Percentiles rank a stretch among this genome's conserved stretches.
Conservation (phyloP, 2,329 filamentous ascomycete species). For the Cadophora gregata region DNA sequence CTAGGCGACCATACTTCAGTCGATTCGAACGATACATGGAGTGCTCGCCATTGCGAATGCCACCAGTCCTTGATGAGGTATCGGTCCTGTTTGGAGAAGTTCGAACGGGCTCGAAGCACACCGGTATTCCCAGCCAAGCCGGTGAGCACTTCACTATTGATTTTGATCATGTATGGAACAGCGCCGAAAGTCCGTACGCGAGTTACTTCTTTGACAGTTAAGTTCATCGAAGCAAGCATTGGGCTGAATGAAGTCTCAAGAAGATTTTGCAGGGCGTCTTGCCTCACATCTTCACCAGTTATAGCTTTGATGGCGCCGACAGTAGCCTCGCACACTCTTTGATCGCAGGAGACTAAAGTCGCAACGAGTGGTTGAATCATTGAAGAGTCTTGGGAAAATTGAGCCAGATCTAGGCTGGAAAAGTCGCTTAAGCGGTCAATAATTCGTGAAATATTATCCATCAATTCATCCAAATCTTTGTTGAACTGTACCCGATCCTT, state of each 20-base stretch:
- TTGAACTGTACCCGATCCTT: conserved; percentile 78
- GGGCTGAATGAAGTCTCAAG: conserved; percentile 52
- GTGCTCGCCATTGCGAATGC: conserved; percentile 80
- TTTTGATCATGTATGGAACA: conserved; percentile 62
- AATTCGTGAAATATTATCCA: conserved; percentile 70
- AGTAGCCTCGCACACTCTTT: conserved; percentile 78
- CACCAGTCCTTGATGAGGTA: conserved; percentile 71
- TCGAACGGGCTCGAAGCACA: conserved; percentile 46
- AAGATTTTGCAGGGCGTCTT: conserved; percentile 56
- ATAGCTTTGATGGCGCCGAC: conserved; percentile 84
- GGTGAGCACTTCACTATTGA: conserved; percentile 61
- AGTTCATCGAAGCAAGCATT: conserved; percentile 53
- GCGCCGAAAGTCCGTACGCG: conserved; percentile 59
- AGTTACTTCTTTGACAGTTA: conserved; percentile 51
- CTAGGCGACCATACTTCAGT: conserved; percentile 80
- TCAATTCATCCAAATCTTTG: conserved; percentile 66
- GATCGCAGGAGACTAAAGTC: conserved; percentile 80
- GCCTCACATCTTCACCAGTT: conserved; percentile 67
- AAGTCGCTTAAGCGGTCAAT: conserved; percentile 83
- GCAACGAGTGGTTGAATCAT: conserved; percentile 78
- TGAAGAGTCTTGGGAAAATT: conserved; percentile 70
- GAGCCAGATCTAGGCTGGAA: conserved; percentile 68
- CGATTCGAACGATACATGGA: conserved; percentile 80
- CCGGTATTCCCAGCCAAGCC: conserved; percentile 63
- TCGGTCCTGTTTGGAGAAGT: conserved; percentile 42